Base-by-base conservation (phyloP, 1,284 basidiomycete genomes). In the Trichosporon sp. region DNA sequence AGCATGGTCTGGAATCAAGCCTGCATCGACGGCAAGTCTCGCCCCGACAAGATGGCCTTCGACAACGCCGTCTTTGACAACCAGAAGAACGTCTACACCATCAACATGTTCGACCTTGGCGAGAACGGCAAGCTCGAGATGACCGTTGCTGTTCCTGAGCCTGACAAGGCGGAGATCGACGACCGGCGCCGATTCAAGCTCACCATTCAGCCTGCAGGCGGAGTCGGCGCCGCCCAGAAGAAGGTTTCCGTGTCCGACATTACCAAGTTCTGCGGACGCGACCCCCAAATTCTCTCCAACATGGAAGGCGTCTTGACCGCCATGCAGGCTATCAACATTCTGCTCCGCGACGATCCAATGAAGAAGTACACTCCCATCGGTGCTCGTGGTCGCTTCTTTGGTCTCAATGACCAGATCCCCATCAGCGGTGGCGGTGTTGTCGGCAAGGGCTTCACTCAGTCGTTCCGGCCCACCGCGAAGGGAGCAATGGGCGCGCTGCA, bases 361-460 rank as follows among this genome's bases (percentile, higher is more conserved):
- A 58, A 60, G 56, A 63, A 66, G 21, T 80, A 64, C 70, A 72
- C 71, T n/a, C 71, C 77, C 46, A 73, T 75, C 31, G 79, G 79
- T 25, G 76, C 78, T 9, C 73, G 74, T 29, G 77, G 76, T 25
- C 70, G 73, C 34, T 73, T 76, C 58, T 80, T 78, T 69, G 67
- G 67, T 23, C 68, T 71, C n/a, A 74, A 73, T 16, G 72, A 68
- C 32, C 69, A 67, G 11, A 61, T 63, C 8, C 71, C 73, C 3
- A 71, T 80, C 59, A 67, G 73, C 25, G 63, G 66, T 52, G 79
- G 79, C 27, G 78, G 70, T 36, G 62, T 78, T 16, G 75, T 80
- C 10, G 78, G 75, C 67, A 70, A 71, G 58, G 79, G 79, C 4
- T 80, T 80, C 71, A 71, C 73, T 36, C 79, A 80, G 73, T 77